Evolutionary conservation across 1,139 yeast species (phyloP), one percentile per base, ranked within the genome.

Genomic region (Blastobotrys ciferrii): DNA sequence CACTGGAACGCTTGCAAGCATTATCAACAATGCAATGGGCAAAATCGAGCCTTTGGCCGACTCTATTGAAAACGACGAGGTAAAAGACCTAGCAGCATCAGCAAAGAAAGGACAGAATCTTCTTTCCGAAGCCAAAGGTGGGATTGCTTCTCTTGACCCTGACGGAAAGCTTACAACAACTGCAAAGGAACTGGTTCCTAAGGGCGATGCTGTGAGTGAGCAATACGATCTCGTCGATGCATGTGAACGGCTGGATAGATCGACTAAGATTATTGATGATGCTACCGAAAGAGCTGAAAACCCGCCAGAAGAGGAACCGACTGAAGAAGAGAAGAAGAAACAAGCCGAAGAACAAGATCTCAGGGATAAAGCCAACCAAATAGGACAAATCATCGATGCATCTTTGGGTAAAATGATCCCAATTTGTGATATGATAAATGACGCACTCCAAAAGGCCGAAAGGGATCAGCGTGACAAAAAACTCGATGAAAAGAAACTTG

Each of bases 321-420:
- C 45, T 18, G 48, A 45, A 15, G 48, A 45, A 23, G 48, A 45
- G 32, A 25, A 30, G 17, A 17, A 38, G 20, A 33, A 45, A 31
- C 19, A 30, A 17, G 30, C 30, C 15, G 42, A 45, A 14, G 37
- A 39, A 19, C 38, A 45, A 31, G 48, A 45, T 6, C 33, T 30
- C 9, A 31, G 37, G 17, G 45, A 45, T 12, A 13, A 23, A 17
- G 48, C 48, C 32, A 38, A 40, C 19, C 44, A 39, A 32, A 32
- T 45, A 38, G 43, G 45, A 9, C 39, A 40, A 3, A 45, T 45
- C 11, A 40, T 45, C 32, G 48, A 45, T 31, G 45, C 48, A 9
- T 28, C 45, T 18, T 12, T 45, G 32, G 48, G 39, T n/a, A 45
- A 45, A 19, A 4, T 15, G 30, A 40, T 28, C 14, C 48, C 48